Evolutionary conservation across 805 yeast species (phyloP), one percentile per base, ranked within the genome.

Genomic region (Candida alai): DNA sequence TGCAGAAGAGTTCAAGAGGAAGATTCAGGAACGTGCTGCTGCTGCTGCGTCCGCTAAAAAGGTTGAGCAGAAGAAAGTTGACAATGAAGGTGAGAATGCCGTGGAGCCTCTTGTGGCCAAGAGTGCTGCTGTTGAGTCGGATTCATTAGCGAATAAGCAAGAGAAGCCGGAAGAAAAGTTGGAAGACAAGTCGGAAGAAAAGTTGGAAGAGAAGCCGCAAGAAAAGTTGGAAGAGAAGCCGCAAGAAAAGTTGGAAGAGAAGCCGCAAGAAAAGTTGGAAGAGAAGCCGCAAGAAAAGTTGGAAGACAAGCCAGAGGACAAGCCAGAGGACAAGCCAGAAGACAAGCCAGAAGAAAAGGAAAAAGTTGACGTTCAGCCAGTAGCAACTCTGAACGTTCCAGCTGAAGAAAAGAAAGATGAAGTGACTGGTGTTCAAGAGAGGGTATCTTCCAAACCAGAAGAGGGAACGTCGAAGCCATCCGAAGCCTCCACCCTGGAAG

Each of bases 1-100:
- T 16, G 66, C 66, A 8, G 68, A 61, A 36, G 66, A 62, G 37
- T 62, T 62, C 45, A 58, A 51, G 43, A 56, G 60, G 42, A 60
- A 54, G 42, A 56, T 62, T 36, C 43, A 48, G 37, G 68, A 59
- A 44, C 49, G 43, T 28, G 44, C 43, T 19, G 42, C 41, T 16
- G 41, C 35, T 31, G 37, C 30, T 17, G 19, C 32, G 4, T 19
- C 13, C 7, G 37, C 33, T 7, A 28, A 28, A 16, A 27, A 22
- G 36, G 39, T 23, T 9, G 34, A 36, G 12, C 29, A 37, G 17
- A 28, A 28, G 14, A 27, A 22, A 29, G 39, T 23, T 9, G 34
- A 36, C n/a, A 24, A 37, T 16, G 30, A 37, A 30, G 19, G 24
- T 9, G 22, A 29, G 21, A 30, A 34, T 24, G 27, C 28, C 4